Percentiles rank a stretch among this genome's conserved stretches.
phyloP scores from a whole-genome alignment of 2,329 filamentous ascomycete species.

The Trichoderma cornu-damae region DNA sequence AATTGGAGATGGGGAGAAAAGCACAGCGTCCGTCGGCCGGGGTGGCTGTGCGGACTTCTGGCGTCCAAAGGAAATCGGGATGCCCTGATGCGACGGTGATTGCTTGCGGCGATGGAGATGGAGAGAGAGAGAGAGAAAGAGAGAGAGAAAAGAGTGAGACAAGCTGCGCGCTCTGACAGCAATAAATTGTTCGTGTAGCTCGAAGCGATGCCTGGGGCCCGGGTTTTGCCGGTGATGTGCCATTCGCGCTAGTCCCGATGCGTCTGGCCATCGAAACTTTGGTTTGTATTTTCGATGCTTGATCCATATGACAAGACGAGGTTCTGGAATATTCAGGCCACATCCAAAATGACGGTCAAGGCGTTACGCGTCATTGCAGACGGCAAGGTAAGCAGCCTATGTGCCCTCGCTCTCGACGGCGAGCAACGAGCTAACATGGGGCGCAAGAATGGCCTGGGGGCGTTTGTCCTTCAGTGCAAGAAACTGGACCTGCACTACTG shows the following conservation, averaged over 20 bases:
- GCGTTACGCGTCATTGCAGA: slow-evolving; percentile 48
- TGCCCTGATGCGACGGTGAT: slow-evolving; percentile 7
- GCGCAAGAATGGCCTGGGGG: slow-evolving; percentile 83
- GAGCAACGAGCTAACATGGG: slow-evolving; percentile 21
- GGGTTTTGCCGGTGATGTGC: slow-evolving; percentile 24
- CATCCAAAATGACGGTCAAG: slow-evolving; percentile 49
- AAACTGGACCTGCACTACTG: slow-evolving; percentile 95
- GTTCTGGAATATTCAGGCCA: slow-evolving; percentile 28
- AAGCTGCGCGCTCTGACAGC: slow-evolving; percentile 19
- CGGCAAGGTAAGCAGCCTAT: slow-evolving; percentile 43
- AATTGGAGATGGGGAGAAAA: neutral
- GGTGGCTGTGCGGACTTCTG: slow-evolving; percentile 3
- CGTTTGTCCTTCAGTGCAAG: slow-evolving; percentile 97
- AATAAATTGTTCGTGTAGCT: slow-evolving; percentile 23
- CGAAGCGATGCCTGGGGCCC: slow-evolving; percentile 11
- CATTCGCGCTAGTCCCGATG: slow-evolving; percentile 27
- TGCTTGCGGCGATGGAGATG: slow-evolving; percentile 12
- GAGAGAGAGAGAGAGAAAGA: too few relatives aligned
- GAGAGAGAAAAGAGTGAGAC: slow-evolving; percentile 4
- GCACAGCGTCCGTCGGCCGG: neutral
- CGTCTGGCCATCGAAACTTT: slow-evolving; percentile 17
- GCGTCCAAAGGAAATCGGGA: neutral
- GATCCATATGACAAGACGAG: too few relatives aligned
- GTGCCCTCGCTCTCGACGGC: neutral
- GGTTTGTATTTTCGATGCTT: slow-evolving; percentile 10